Conservation (phyloP, 148 eudicot genomes). For the Heliosperma pusillum region DNA sequence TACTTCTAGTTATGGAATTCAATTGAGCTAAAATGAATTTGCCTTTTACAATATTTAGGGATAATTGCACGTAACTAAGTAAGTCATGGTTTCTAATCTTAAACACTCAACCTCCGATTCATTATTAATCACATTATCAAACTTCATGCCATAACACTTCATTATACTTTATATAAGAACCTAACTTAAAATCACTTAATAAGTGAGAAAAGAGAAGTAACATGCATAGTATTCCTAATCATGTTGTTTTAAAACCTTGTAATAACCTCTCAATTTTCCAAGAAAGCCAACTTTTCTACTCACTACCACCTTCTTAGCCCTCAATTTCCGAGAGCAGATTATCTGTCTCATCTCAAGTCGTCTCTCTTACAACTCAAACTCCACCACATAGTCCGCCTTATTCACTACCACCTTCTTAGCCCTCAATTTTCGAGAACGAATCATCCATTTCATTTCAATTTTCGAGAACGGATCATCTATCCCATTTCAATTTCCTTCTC, state of each 20-base stretch:
- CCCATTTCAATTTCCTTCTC: no score
- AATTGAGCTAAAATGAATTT: background rate
- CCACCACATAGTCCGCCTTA: conserved; percentile 4
- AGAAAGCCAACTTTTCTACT: no score
- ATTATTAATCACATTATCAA: background rate
- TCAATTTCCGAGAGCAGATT: conserved; percentile 6
- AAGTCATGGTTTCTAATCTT: background rate
- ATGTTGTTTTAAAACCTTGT: background rate
- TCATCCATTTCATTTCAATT: background rate
- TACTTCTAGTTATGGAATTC: background rate
- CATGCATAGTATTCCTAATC: background rate
- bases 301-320: no score
- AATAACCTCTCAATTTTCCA: conserved; percentile 1
- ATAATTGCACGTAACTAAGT: background rate
- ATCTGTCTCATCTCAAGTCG: background rate
- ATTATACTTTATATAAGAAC: background rate
- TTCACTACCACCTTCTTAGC: no score
- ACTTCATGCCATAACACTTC: background rate
- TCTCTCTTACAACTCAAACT: background rate
- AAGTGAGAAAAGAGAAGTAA: background rate
- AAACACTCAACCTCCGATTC: background rate
- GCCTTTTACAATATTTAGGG: background rate
- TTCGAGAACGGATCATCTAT: no score
- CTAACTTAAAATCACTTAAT: background rate
- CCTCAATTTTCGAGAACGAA: conserved; percentile 1